Conservation (phyloP, 176 grass and related monocot species). For the Sorghum bicolor region Sorghum_bicolor_NCBIv3 NC_012871.2:20082001-20082500, state of each 20-base stretch:
- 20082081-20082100: no score
- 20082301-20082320: background rate
- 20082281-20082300: background rate
- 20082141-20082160: no score
- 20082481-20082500: background rate
- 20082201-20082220: slow-evolving; percentile 7
- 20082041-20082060: background rate
- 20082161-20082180: no score
- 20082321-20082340: background rate
- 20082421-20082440: slow-evolving; percentile 11
- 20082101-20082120: no score
- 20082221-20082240: background rate
- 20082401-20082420: slow-evolving; percentile 46
- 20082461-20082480: slow-evolving; percentile 11
- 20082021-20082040: no score
- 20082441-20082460: background rate
- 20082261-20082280: background rate
- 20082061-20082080: slow-evolving; percentile 4
- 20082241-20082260: background rate
- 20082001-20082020: background rate
- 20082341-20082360: background rate
- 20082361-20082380: background rate
- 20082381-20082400: slow-evolving; percentile 18
- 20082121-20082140: no score
- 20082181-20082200: no score